Percentiles rank a stretch among this genome's conserved stretches.
Evolutionary conservation across 768 basidiomycete genomes (phyloP).

Genomic region (Trichaptum fuscoviolaceum): DNA sequence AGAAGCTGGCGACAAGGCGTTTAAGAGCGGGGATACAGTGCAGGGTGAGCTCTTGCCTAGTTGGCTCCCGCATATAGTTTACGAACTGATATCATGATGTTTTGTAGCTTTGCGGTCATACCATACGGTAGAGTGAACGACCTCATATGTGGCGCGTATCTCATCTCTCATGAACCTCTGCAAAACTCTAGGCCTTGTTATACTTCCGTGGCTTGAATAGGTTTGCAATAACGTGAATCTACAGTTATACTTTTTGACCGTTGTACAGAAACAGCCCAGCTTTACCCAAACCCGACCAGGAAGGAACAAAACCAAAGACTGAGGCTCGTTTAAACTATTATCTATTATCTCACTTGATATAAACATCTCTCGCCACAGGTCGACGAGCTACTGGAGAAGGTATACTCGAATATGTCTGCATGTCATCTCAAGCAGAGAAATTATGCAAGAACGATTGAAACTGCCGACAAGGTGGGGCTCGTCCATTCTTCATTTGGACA

Average conservation of each 20-base stretch:
- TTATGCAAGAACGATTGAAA: conserved; percentile 73
- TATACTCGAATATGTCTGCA: conserved; percentile 81
- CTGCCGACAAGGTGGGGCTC: conserved; percentile 65
- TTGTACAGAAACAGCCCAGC: not conserved
- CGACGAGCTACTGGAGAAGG: conserved; percentile 72
- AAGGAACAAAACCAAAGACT: not conserved
- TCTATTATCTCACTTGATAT: no score
- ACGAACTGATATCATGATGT: not conserved
- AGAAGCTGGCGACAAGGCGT: conserved; percentile 30
- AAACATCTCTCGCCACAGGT: conserved; percentile 36
- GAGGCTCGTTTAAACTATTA: not conserved
- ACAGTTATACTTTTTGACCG: not conserved
- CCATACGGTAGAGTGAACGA: not conserved
- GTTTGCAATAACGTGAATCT: not conserved
- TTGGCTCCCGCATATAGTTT: not conserved
- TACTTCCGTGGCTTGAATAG: not conserved
- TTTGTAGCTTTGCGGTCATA: not conserved
- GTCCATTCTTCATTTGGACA: not conserved
- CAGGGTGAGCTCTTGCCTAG: conserved; percentile 20
- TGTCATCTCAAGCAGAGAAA: conserved; percentile 78
- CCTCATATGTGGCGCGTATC: not conserved
- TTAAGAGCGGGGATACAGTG: conserved; percentile 27
- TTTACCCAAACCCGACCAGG: not conserved
- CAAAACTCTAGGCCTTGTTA: not conserved
- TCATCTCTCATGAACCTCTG: not conserved